Base-by-base conservation (phyloP, 768 basidiomycete species). In the Sporobolomyces pararoseus region DNA sequence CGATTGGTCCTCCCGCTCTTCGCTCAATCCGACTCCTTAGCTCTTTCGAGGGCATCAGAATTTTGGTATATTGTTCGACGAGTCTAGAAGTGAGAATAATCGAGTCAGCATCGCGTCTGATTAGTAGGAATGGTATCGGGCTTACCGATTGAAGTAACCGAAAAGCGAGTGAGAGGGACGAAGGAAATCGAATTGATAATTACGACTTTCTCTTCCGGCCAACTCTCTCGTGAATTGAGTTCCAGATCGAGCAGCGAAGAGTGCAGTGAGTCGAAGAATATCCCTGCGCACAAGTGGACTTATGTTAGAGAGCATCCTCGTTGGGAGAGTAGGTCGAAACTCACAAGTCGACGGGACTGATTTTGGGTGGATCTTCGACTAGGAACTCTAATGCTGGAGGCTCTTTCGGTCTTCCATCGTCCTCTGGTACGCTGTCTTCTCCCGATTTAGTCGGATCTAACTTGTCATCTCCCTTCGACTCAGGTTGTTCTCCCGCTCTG, bases 171-270 rank as follows among this genome's bases (percentile, higher is more conserved):
- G 95, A 2, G 87, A 91, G 14, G 95, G 96, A 50, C 92, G 86
- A 58, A 99, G 84, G 79, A 99, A 99, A 78, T 98, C 96, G 78
- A 99, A 99, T 77, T 98, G 94, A 78, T 90, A 94, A 80, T 98
- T 98, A 51, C 90, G 87, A 13, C 91, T 91, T 81, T 99, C 96
- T 46, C 87, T 86, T 31, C 86, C 83, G 10, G 93, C 92, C 31
- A 99, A 86, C 6, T 87, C 84, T 12, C 87, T 86, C 17, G 97
- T 85, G 81, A 98, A 99, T 47, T 83, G 83, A 54, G 89, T 87
- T 3, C 96, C 96, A 52, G 91, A 86, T 16, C 90, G 88, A 39
- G 96, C 96, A 32, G 93, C 91, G 80, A 96, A 96, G 27, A 98
- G 84, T 14, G 96, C 96, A 3, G 96, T 98, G 42, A 97, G 83